Conservation (phyloP, 495 filamentous ascomycete species). For the Xanthoparmelia taractica region DNA sequence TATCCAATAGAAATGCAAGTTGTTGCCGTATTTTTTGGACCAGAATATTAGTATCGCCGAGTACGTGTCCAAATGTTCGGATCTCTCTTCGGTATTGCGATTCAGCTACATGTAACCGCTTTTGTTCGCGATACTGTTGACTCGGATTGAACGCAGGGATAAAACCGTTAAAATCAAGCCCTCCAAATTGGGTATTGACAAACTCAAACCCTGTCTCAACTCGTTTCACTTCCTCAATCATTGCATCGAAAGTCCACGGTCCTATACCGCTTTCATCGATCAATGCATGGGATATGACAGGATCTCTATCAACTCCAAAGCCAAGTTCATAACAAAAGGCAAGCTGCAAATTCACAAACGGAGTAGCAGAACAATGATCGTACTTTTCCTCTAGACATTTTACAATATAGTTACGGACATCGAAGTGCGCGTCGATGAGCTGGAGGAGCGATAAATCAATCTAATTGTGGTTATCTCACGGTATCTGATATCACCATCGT, state of each 20-base stretch:
- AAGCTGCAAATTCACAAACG: neutral
- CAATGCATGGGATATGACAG: neutral
- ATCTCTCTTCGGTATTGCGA: neutral
- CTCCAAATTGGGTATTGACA: neutral
- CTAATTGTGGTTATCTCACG: neutral
- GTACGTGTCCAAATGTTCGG: neutral
- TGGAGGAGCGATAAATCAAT: neutral
- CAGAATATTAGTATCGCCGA: neutral
- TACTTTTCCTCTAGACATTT: neutral
- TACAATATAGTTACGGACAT: neutral
- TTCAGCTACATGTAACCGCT: neutral
- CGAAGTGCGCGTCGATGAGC: neutral
- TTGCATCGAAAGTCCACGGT: neutral
- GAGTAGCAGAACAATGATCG: neutral
- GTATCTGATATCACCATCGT: neutral
- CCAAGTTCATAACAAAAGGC: slow-evolving; percentile 5
- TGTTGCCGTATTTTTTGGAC: neutral
- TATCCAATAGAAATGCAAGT: neutral
- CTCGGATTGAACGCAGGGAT: neutral
- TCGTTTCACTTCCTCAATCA: neutral
- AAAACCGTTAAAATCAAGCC: neutral
- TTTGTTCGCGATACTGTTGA: slow-evolving; percentile 1
- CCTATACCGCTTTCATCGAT: neutral
- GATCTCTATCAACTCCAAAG: neutral
- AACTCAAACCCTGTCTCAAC: neutral